A percentile compares a stretch with the other conserved stretches of the same genome.
These are phyloP conservation scores for Chamaecyparis obtusa DNA, from an alignment of 75 land plant species.

Conservation along the genomic window DNA sequence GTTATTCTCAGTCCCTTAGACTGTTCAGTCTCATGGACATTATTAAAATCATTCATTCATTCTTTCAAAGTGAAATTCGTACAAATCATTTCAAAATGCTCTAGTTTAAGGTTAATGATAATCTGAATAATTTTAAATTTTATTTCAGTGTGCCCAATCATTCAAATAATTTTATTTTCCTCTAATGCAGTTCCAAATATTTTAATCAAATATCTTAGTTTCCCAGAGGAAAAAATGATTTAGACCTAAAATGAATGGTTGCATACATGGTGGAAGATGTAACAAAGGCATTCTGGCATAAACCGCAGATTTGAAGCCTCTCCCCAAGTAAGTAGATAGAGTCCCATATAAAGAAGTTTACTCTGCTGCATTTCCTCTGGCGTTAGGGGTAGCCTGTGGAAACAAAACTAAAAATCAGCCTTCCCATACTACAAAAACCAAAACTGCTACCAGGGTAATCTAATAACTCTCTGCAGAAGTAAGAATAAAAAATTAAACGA, in stretches of 20 bases:
- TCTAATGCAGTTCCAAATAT: background rate
- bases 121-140: background rate
- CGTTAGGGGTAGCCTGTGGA: constrained; percentile 53
- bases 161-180: background rate
- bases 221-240: constrained; percentile 3
- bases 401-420: background rate
- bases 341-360: constrained; percentile 64
- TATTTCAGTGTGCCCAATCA: background rate
- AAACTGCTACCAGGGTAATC: background rate
- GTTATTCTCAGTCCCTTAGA: too few species aligned
- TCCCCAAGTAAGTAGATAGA: constrained; percentile 96
- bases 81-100: background rate
- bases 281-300: constrained; percentile 97
- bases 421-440: background rate
- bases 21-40: too few species aligned
- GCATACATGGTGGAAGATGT: constrained; percentile 94
- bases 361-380: constrained; percentile 75
- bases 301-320: constrained; percentile 95
- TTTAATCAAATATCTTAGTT: background rate
- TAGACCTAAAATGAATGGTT: background rate
- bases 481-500: background rate
- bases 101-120: background rate
- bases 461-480: background rate
- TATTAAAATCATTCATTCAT: too few species aligned
- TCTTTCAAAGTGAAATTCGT: too few species aligned